These are phyloP conservation scores for Umbelopsis vinacea DNA, from an alignment of 192 early-diverging fungal genomes.

Conservation along the genomic window DNA sequence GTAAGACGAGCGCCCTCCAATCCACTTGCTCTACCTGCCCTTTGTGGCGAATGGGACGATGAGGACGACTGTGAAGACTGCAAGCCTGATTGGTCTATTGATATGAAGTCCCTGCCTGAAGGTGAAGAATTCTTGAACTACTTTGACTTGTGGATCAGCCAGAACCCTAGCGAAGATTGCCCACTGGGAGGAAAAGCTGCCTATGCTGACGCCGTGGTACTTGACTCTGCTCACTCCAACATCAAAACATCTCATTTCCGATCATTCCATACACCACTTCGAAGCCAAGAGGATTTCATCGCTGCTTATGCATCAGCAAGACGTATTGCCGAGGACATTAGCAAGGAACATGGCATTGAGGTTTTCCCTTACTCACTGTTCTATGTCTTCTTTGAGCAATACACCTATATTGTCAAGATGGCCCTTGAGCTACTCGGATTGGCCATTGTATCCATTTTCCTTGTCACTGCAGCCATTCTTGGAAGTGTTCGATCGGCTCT, in stretches of 20 bases:
- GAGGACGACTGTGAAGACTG: slow-evolving; percentile 54
- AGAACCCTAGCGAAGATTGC: slow-evolving; percentile 55
- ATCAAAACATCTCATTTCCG: slow-evolving; percentile 65
- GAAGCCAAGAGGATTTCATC: slow-evolving; percentile 62
- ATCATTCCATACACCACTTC: slow-evolving; percentile 62
- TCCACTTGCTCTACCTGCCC: not conserved
- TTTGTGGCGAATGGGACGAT: slow-evolving; percentile 56
- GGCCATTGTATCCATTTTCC: slow-evolving; percentile 56
- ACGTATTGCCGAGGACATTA: slow-evolving; percentile 58
- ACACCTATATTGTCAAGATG: slow-evolving; percentile 55
- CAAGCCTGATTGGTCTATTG: slow-evolving; percentile 51
- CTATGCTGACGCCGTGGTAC: slow-evolving; percentile 63
- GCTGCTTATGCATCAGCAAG: slow-evolving; percentile 57
- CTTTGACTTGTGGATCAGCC: slow-evolving; percentile 55
- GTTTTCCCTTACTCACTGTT: slow-evolving; percentile 69
- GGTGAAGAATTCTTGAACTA: slow-evolving; percentile 60
- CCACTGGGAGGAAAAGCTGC: slow-evolving; percentile 67
- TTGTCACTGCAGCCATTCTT: slow-evolving; percentile 54
- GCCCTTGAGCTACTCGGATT: slow-evolving; percentile 52
- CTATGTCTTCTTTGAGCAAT: slow-evolving; percentile 75
- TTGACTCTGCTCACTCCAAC: slow-evolving; percentile 34
- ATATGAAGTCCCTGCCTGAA: slow-evolving; percentile 60
- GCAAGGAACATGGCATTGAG: slow-evolving; percentile 41
- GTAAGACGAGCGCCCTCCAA: not conserved
- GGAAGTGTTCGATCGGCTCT: slow-evolving; percentile 55